phyloP scores from a whole-genome alignment of 495 filamentous ascomycete genomes.

The Daldinia grandis region DNA sequence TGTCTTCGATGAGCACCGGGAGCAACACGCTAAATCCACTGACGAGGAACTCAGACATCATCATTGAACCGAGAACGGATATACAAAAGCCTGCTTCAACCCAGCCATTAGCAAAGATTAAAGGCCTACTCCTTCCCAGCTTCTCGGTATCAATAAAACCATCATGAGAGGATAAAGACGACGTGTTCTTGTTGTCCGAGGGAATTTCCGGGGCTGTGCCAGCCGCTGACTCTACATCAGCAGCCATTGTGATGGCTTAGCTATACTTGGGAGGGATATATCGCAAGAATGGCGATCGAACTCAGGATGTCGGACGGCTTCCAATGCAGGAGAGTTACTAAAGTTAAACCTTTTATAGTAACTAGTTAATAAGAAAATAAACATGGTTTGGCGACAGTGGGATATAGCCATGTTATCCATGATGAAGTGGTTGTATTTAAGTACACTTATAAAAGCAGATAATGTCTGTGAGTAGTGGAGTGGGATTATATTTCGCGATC shows the following conservation, averaged over 20 bases:
- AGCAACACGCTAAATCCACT: constrained; percentile 41
- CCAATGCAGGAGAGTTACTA: not conserved
- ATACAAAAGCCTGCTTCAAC: constrained; percentile 22
- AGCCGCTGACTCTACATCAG: not conserved
- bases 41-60: not conserved
- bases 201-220: not conserved
- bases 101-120: constrained; percentile 18
- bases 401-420: not conserved
- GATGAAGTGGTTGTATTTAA: not conserved
- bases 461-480: not conserved
- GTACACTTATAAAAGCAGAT: not conserved
- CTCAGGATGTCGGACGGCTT: not conserved
- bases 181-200: not conserved
- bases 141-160: constrained; percentile 14
- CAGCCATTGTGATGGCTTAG: not conserved
- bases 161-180: not conserved
- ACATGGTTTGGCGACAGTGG: not conserved
- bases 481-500: not conserved
- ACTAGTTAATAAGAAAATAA: too few species aligned
- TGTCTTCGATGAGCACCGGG: constrained; percentile 64
- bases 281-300: not conserved
- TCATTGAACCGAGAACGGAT: constrained; percentile 44
- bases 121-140: constrained; percentile 18
- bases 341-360: too few species aligned
- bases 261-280: not conserved